A percentile compares a stretch with the other conserved stretches of the same genome.
Evolutionary conservation across 192 early-diverging fungal species (phyloP).

Genomic region (Gryganskiella cystojenkinii): DNA sequence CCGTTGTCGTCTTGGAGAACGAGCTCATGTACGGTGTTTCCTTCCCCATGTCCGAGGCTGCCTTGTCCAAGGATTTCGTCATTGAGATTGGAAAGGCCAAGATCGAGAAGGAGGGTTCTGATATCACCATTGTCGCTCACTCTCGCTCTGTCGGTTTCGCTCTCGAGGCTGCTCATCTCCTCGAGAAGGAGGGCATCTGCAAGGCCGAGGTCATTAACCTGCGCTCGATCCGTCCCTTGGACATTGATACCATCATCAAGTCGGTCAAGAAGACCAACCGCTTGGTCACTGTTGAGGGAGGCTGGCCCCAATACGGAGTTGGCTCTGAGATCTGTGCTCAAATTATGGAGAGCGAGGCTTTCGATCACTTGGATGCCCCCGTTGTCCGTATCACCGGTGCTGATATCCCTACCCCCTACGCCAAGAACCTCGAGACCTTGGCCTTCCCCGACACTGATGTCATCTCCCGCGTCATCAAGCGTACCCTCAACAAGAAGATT

Average conservation of each 20-base stretch:
- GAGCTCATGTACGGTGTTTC: conserved; percentile 96
- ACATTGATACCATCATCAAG: conserved; percentile 90
- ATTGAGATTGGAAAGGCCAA: conserved; percentile 97
- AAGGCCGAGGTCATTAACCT: conserved; percentile 96
- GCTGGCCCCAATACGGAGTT: conserved; percentile 94
- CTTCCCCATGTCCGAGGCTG: conserved; percentile 85
- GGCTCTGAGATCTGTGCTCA: conserved; percentile 96
- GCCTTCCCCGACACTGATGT: conserved; percentile 85
- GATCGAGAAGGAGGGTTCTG: conserved; percentile 68
- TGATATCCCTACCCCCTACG: conserved; percentile 98
- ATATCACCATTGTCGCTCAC: conserved; percentile 95
- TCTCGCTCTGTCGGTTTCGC: conserved; percentile 88
- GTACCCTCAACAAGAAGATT: conserved; percentile 62
- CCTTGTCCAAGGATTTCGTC: conserved; percentile 80
- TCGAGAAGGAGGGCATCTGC: conserved; percentile 82
- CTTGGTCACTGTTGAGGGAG: conserved; percentile 94
- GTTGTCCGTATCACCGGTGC: conserved; percentile 94
- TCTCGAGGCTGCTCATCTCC: conserved; percentile 87
- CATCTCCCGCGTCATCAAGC: conserved; percentile 85
- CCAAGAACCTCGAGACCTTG: conserved; percentile 91
- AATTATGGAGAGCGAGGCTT: conserved; percentile 97
- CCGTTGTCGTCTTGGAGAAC: conserved; percentile 96
- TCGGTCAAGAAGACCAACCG: conserved; percentile 98
- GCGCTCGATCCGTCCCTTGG: conserved; percentile 96
- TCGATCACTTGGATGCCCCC: conserved; percentile 96